Percentiles rank a stretch among this genome's conserved stretches.
phyloP scores from a whole-genome alignment of 1,284 basidiomycete genomes.

The Heterobasidion occidentale region DNA sequence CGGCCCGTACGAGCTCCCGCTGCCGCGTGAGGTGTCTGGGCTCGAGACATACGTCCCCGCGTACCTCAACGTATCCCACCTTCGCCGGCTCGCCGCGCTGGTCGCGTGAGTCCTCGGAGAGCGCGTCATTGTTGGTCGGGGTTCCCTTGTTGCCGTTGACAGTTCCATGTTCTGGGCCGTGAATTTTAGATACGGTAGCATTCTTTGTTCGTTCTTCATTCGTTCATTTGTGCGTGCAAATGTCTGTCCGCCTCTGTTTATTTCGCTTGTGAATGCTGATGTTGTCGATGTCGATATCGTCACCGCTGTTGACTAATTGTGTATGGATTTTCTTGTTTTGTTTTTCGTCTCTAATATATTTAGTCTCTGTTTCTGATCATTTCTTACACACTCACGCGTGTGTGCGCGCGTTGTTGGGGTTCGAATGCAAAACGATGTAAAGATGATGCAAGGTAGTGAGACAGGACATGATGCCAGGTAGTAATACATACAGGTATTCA shows the following conservation, averaged over 20 bases:
- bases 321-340: too few species aligned
- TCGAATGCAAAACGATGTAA: background rate
- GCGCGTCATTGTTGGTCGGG: background rate
- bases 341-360: too few species aligned
- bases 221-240: background rate
- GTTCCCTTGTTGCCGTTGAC: background rate
- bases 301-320: too few species aligned
- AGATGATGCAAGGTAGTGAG: too few species aligned
- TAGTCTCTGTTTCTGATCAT: too few species aligned
- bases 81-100: constrained; percentile 74
- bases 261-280: too few species aligned
- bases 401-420: background rate
- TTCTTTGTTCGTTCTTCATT: background rate
- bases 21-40: constrained; percentile 82
- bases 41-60: constrained; percentile 86
- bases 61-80: constrained; percentile 78
- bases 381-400: too few species aligned
- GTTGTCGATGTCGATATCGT: too few species aligned
- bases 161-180: background rate
- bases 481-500: too few species aligned
- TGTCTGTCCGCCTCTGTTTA: too few species aligned
- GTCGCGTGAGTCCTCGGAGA: constrained; percentile 47
- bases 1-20: constrained; percentile 82
- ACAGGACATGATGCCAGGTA: too few species aligned
- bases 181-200: too few species aligned